phyloP scores from a whole-genome alignment of 2,329 filamentous ascomycete species.

The Neoarthrinium moseri region DNA sequence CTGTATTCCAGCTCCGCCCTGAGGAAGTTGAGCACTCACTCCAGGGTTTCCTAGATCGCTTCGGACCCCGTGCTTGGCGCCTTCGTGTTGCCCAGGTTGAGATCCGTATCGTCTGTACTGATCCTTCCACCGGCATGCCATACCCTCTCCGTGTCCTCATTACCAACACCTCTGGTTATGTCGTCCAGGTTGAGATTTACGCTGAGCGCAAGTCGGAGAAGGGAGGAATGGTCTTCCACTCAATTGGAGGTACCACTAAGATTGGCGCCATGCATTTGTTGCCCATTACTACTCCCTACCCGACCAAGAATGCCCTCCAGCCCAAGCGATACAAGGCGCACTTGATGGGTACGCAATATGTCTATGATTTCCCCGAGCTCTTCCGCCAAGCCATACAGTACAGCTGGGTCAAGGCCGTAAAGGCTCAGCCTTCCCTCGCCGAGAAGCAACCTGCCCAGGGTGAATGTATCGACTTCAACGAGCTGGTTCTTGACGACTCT shows the following conservation, averaged over 20 bases:
- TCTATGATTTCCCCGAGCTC: constrained; percentile 99
- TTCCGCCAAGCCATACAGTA: constrained; percentile 98
- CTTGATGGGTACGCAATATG: constrained; percentile 98
- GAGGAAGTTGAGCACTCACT: constrained; percentile 89
- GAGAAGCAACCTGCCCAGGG: constrained; percentile 81
- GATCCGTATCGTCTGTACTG: constrained; percentile 97
- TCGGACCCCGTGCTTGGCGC: constrained; percentile 91
- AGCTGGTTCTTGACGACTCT: constrained; percentile 91
- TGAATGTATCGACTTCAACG: constrained; percentile 90
- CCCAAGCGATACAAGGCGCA: constrained; percentile 99
- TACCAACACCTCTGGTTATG: constrained; percentile 96
- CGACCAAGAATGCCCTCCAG: constrained; percentile 97
- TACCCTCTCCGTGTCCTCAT: constrained; percentile 95
- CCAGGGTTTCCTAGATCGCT: constrained; percentile 93
- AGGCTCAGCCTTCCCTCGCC: constrained; percentile 70
- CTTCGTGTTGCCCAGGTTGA: constrained; percentile 96
- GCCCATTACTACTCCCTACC: constrained; percentile 87
- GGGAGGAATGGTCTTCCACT: constrained; percentile 98
- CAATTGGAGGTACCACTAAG: constrained; percentile 91
- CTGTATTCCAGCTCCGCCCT: constrained; percentile 89
- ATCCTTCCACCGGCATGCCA: constrained; percentile 76
- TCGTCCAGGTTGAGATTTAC: constrained; percentile 97
- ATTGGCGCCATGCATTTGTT: constrained; percentile 93
- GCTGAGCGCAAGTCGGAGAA: constrained; percentile 97
- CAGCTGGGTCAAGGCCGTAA: constrained; percentile 77